Evolutionary conservation across 1,284 basidiomycete species (phyloP), one percentile per base, ranked within the genome.

Genomic region (Sphagnurus paluster): DNA sequence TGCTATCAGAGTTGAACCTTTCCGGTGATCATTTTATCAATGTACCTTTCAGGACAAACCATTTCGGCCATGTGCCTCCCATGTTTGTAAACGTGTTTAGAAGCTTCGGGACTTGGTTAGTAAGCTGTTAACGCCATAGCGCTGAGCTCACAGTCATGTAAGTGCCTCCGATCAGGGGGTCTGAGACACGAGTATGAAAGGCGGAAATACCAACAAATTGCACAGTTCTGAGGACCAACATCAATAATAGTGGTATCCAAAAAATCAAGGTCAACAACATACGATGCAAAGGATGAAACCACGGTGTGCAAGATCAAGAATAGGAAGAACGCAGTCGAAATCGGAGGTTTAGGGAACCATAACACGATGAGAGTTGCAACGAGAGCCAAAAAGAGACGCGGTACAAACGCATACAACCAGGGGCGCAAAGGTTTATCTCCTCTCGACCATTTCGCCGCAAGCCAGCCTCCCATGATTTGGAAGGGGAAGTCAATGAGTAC

Each of bases 141-240:
- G 19, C 5, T 21, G 8, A 14, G 61, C 84, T 65, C 62, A 93
- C 92, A 11, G 94, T 98, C 94, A 98, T 98, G 65, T 98, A 98
- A 1, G 95, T 98, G 39, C 94, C 97, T 23, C 97, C 97, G 51
- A 99, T 98, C 11, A 98, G 63, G 0, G 97, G 97, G 64, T 99
- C 97, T 0, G 97, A 94, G 42, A 99, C 89, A 50, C 92, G 86
- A 1, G 95, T 98, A 63, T 99, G 96, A 79, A 98, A 99, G 3
- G 97, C 96, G 7, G 93, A 93, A 56, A 99, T 95, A 13, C 96
- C 95, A 16, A 98, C 96, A 61, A 99, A 99, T 67, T 99, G 96
- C 8, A 99, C 88, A 5, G 97, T 99, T 43, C 93, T 95, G 30
- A 13, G 21, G 30, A 8, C 28, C 9, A 14, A 16, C 21, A 8